Conservation (phyloP, 1,284 basidiomycete genomes). For the Polyporus tsugae region DNA sequence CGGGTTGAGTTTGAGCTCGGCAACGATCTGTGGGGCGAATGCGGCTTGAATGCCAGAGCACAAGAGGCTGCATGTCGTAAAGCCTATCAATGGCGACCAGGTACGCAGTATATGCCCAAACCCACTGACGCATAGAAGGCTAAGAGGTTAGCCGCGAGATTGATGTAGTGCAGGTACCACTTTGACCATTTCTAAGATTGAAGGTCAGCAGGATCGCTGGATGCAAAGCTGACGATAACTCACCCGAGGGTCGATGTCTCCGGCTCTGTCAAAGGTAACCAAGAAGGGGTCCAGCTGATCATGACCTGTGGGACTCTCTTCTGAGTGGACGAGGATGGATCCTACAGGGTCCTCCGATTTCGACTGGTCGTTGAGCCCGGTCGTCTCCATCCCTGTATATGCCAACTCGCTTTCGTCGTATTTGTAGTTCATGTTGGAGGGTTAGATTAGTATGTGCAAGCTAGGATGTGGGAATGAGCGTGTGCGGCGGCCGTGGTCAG, state of each 20-base stretch:
- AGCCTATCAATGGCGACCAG: neutral
- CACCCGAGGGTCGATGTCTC: slow-evolving; percentile 8
- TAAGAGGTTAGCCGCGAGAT: no score
- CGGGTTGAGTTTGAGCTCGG: slow-evolving; percentile 3
- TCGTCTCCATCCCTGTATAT: neutral
- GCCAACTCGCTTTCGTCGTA: neutral
- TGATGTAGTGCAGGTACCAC: slow-evolving; percentile 9
- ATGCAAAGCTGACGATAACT: neutral
- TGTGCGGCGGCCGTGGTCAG: neutral
- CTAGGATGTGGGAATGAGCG: slow-evolving; percentile 1
- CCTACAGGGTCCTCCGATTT: neutral
- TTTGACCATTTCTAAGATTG: slow-evolving; percentile 7
- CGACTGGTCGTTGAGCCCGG: neutral
- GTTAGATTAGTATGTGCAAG: neutral
- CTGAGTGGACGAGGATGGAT: neutral
- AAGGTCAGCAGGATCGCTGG: neutral
- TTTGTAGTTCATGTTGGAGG: neutral
- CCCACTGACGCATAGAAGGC: slow-evolving; percentile 2
- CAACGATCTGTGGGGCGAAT: slow-evolving; percentile 4
- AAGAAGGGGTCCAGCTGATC: neutral
- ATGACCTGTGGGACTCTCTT: neutral
- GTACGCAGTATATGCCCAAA: neutral
- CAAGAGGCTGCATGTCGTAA: neutral
- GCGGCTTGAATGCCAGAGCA: neutral
- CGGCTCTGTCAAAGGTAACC: neutral